phyloP scores from a whole-genome alignment of 2,329 filamentous ascomycete genomes.

The Talaromyces sp. region DNA sequence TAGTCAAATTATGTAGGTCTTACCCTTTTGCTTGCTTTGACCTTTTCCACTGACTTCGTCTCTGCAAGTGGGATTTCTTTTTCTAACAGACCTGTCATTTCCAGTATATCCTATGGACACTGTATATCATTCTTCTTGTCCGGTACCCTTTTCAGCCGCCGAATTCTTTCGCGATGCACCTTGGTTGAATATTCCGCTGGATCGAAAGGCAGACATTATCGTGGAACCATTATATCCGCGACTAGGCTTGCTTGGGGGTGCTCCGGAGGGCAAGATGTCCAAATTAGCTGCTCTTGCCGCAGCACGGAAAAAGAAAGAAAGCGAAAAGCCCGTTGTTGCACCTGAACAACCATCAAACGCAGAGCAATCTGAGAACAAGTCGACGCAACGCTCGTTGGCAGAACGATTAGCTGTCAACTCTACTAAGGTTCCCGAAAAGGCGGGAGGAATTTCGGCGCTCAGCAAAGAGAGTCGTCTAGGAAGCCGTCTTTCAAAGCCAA shows the following conservation, averaged over 20 bases:
- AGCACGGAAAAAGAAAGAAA: constrained; percentile 75
- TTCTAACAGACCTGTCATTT: constrained; percentile 36
- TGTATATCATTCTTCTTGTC: constrained; percentile 17
- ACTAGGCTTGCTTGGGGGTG: constrained; percentile 74
- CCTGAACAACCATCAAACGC: background rate
- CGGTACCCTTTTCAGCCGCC: constrained; percentile 40
- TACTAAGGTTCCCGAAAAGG: constrained; percentile 16
- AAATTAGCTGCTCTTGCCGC: constrained; percentile 89
- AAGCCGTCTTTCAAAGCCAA: constrained; percentile 12
- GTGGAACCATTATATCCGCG: constrained; percentile 54
- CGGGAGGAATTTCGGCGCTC: constrained; percentile 16
- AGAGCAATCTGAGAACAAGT: background rate
- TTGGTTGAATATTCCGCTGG: constrained; percentile 69
- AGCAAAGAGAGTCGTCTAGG: constrained; percentile 15
- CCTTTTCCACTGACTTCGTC: constrained; percentile 22
- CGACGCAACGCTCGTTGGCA: constrained; percentile 24
- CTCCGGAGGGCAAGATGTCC: constrained; percentile 66
- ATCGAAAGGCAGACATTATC: constrained; percentile 60
- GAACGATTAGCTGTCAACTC: constrained; percentile 29
- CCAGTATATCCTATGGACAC: constrained; percentile 22
- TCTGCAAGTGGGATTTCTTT: constrained; percentile 24
- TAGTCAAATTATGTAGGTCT: constrained; percentile 7
- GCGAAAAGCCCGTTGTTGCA: constrained; percentile 45
- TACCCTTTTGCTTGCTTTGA: constrained; percentile 14
- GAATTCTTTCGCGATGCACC: constrained; percentile 78